These are phyloP conservation scores for Cyclotella distinguenda DNA, from an alignment of 108 stramenopile genomes.

Conservation along the genomic window DNA sequence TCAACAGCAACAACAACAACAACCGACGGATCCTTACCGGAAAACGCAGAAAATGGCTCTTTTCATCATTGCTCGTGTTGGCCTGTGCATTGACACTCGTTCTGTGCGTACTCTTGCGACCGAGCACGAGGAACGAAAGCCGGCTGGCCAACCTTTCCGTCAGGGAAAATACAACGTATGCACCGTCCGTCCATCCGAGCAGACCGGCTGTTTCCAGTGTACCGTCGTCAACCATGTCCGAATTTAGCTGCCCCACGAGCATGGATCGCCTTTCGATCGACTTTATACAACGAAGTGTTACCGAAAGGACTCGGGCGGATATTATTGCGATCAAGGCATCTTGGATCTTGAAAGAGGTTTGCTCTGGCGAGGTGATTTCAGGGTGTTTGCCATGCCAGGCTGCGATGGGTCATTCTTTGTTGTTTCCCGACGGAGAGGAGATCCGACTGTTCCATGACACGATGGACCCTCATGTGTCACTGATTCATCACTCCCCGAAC, in stretches of 20 bases:
- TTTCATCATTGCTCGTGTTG: not conserved
- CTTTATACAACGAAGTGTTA: not conserved
- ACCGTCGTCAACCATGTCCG: not conserved
- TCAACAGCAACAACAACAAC: no score
- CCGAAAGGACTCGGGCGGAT: not conserved
- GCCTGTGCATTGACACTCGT: not conserved
- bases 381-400: constrained; percentile 27
- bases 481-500: not conserved
- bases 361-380: constrained; percentile 21
- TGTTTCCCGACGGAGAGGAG: no score
- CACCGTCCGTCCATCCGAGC: not conserved
- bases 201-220: not conserved
- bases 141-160: not conserved
- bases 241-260: not conserved
- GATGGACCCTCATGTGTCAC: not conserved
- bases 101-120: not conserved
- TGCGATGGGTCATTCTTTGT: not conserved
- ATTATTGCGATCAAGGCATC: not conserved
- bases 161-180: not conserved
- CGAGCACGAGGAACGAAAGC: not conserved
- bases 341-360: constrained; percentile 29
- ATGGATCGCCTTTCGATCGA: not conserved
- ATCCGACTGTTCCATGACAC: no score
- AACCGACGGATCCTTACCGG: not conserved
- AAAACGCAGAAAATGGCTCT: not conserved